Percentiles rank a stretch among this genome's conserved stretches.
Evolutionary conservation across 1,284 basidiomycete species (phyloP).

Genomic region (Leccinum glutinopallens): DNA sequence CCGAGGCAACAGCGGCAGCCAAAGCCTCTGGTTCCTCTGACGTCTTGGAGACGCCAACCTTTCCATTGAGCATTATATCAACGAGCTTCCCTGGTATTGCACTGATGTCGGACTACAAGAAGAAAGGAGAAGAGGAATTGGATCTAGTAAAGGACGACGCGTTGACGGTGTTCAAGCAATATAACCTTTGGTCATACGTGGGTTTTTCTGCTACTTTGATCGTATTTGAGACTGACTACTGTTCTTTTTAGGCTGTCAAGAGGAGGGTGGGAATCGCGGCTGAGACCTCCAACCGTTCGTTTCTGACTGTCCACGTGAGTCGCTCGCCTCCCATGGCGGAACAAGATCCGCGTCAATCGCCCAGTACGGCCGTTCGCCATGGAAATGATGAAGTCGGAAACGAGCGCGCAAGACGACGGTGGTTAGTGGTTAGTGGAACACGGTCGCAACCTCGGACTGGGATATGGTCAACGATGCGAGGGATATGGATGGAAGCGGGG

Average conservation of each 20-base stretch:
- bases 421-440: constrained; percentile 70
- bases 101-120: constrained; percentile 87
- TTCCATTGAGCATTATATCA: constrained; percentile 86
- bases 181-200: constrained; percentile 96
- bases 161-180: constrained; percentile 93
- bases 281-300: constrained; percentile 41
- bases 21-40: constrained; percentile 47
- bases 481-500: constrained; percentile 61
- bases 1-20: constrained; percentile 66
- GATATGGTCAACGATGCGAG: constrained; percentile 55
- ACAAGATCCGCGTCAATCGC: constrained; percentile 31
- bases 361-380: constrained; percentile 62
- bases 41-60: constrained; percentile 66
- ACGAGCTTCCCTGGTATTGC: constrained; percentile 94
- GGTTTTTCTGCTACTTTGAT: constrained; percentile 29
- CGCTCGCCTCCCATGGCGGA: too few species aligned
- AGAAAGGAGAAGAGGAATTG: constrained; percentile 89
- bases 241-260: constrained; percentile 70
- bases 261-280: constrained; percentile 84
- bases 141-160: constrained; percentile 85
- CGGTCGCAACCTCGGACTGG: constrained; percentile 63
- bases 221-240: constrained; percentile 8
- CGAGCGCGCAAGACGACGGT: constrained; percentile 50
- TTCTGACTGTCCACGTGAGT: too few species aligned
- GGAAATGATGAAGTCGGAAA: constrained; percentile 56